Conservation (phyloP, 805 yeast species). For the Teunomyces funiuensis region DNA sequence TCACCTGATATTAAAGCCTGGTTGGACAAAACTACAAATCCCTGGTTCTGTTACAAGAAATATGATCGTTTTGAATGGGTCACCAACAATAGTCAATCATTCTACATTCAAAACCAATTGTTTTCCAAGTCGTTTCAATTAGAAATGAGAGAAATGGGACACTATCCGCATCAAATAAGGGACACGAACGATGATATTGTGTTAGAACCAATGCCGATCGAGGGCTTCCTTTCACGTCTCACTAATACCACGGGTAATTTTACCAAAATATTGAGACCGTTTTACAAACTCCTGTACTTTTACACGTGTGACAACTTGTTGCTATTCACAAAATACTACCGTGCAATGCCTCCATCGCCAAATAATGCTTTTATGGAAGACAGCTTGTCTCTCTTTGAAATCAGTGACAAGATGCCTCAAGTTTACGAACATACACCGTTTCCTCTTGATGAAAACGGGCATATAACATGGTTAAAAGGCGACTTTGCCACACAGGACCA, state of each 20-base stretch:
- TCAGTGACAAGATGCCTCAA: slow-evolving; percentile 24
- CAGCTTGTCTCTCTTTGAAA: slow-evolving; percentile 5
- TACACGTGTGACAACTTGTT: slow-evolving; percentile 62
- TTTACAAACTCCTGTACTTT: slow-evolving; percentile 60
- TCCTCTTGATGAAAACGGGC: slow-evolving; percentile 47
- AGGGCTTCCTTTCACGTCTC: slow-evolving; percentile 71
- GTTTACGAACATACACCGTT: slow-evolving; percentile 55
- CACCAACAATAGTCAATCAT: slow-evolving; percentile 24
- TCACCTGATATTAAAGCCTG: slow-evolving; percentile 13
- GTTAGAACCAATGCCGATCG: slow-evolving; percentile 70
- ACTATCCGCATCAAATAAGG: slow-evolving; percentile 34
- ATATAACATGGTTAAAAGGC: slow-evolving; percentile 60
- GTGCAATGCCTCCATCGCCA: slow-evolving; percentile 65
- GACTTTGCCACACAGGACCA: slow-evolving; percentile 52
- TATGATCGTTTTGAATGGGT: slow-evolving; percentile 72
- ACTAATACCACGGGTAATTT: slow-evolving; percentile 50
- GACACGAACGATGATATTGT: slow-evolving; percentile 6
- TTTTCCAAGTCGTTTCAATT: slow-evolving; percentile 44
- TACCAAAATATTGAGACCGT: slow-evolving; percentile 37
- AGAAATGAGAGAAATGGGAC: slow-evolving; percentile 56
- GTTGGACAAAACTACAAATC: slow-evolving; percentile 23
- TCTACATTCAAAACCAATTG: slow-evolving; percentile 30
- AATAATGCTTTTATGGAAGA: slow-evolving; percentile 17
- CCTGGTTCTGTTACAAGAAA: slow-evolving; percentile 58
- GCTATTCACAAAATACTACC: slow-evolving; percentile 52